Evolutionary conservation across 495 filamentous ascomycete species (phyloP), one percentile per base, ranked within the genome.

Genomic region (Aspergillus funiculosus): DNA sequence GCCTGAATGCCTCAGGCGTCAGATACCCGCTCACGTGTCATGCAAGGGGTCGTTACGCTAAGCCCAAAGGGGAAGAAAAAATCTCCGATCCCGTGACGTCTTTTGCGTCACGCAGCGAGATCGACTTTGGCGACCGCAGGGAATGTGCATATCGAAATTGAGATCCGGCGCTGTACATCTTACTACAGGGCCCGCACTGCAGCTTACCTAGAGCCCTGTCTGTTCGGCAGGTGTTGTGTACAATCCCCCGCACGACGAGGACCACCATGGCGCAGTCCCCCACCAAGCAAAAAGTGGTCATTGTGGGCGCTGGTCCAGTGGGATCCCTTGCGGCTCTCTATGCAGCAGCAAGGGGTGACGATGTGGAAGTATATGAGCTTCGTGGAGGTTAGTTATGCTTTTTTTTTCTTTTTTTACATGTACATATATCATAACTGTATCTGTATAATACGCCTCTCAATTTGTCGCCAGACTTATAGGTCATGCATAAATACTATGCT

Each of bases 311-410:
- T 21, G 92, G 92, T 1, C 92, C 92, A 0, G 92, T 97, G 10
- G 92, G 92, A 3, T 85, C 90, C 6, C 73, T 99, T 19, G 87
- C 91, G 6, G 92, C 89, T 13, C 69, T 99, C 8, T 99, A 97
- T 68, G 90, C 92, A 39, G 90, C 89, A 1, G 75, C 81, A 48
- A 72, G 89, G 57, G 90, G 87, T 25, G 79, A 94, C 60, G 72
- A 90, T 56, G 92, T 99, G 4, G 88, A 96, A 59, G 74, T 99
- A 45, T 99, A 97, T 66, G 92, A 99, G 62, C 70, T 97, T 48
- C 79, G 92, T 56, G 82, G 81, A 70, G 91, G 91, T 95, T 73
- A 61, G 86, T 66, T 32, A 13, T 40, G 46, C 10, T 35, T 39
- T 21, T 8, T 49, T 9, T 20, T 31, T 17, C 18, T 20, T 48